These are phyloP conservation scores for Tylopilus vinaceipallidus DNA, from an alignment of 768 basidiomycete species.

Conservation along the genomic window DNA sequence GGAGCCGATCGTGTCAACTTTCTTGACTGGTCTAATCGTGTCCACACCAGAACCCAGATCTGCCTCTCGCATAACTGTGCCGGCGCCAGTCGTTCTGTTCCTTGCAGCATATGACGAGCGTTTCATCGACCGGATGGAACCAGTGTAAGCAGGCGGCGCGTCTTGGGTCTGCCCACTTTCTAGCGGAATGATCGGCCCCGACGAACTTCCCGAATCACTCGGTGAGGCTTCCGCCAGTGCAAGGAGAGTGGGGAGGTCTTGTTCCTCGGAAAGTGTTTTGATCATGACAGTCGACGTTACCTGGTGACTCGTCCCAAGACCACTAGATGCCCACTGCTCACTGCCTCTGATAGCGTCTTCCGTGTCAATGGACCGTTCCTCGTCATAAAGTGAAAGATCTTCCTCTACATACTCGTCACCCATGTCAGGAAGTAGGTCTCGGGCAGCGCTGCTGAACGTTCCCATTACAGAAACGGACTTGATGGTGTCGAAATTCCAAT, in stretches of 20 bases:
- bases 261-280: slow-evolving; percentile 41
- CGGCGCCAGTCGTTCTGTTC: slow-evolving; percentile 55
- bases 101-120: slow-evolving; percentile 82
- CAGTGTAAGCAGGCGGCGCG: slow-evolving; percentile 71
- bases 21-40: slow-evolving; percentile 92
- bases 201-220: slow-evolving; percentile 40
- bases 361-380: slow-evolving; percentile 58
- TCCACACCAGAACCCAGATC: slow-evolving; percentile 87
- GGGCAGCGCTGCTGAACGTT: slow-evolving; percentile 69
- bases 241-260: slow-evolving; percentile 41
- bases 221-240: slow-evolving; percentile 35
- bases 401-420: slow-evolving; percentile 52
- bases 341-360: slow-evolving; percentile 64
- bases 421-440: slow-evolving; percentile 63
- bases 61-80: slow-evolving; percentile 75
- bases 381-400: slow-evolving; percentile 37
- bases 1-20: slow-evolving; percentile 78
- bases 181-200: slow-evolving; percentile 37
- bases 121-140: slow-evolving; percentile 59
- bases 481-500: slow-evolving; percentile 95
- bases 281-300: slow-evolving; percentile 74
- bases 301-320: slow-evolving; percentile 49
- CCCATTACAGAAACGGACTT: slow-evolving; percentile 72
- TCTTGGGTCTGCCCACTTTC: slow-evolving; percentile 43
- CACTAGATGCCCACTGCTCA: slow-evolving; percentile 40